Evolutionary conservation across 2,329 filamentous ascomycete species (phyloP).

Genomic region (Shiraia sp.): DNA sequence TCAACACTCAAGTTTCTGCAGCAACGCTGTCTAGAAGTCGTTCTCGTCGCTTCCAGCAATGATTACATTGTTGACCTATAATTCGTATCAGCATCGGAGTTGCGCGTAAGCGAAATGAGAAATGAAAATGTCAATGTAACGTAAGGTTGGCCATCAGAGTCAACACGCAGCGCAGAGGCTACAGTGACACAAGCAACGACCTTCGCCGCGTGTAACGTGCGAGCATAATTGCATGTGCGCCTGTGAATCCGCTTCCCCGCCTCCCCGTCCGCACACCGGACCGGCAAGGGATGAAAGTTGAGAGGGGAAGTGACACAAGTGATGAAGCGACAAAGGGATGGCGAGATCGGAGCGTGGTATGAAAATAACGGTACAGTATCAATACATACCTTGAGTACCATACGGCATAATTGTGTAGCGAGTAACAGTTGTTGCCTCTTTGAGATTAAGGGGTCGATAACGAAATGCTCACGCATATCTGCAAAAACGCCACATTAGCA

Average conservation of each 20-base stretch:
- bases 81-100: constrained; percentile 14
- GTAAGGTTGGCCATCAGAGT: background rate
- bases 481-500: constrained; percentile 32
- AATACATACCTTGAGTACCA: constrained; percentile 65
- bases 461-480: constrained; percentile 97
- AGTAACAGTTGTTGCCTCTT: constrained; percentile 97
- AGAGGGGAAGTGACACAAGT: constrained; percentile 9
- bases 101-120: constrained; percentile 1
- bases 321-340: constrained; percentile 11
- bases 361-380: constrained; percentile 23
- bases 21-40: constrained; percentile 66
- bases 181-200: constrained; percentile 6
- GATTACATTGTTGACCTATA: constrained; percentile 84
- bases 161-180: background rate
- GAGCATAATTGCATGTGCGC: constrained; percentile 11
- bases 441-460: constrained; percentile 96
- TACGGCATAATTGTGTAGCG: constrained; percentile 94
- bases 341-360: constrained; percentile 9
- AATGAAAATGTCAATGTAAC: constrained; percentile 1
- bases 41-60: constrained; percentile 84
- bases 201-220: constrained; percentile 25
- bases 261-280: constrained; percentile 17
- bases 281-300: constrained; percentile 15
- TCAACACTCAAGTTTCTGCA: constrained; percentile 1
- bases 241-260: constrained; percentile 16